phyloP scores from a whole-genome alignment of 306 rosid species.

The Lupinus albus region DNA sequence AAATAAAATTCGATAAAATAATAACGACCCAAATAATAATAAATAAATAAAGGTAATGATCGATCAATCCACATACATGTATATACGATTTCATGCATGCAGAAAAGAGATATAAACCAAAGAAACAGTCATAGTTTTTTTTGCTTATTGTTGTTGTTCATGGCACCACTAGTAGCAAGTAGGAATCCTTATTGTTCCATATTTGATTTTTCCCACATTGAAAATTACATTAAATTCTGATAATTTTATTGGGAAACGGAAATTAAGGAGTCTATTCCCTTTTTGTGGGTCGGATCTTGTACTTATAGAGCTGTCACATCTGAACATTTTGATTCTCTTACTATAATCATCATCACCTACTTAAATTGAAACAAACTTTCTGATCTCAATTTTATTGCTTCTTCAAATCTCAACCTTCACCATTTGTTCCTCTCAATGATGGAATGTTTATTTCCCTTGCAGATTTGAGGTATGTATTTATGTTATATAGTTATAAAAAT shows the following conservation, averaged over 20 bases:
- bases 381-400: slow-evolving; percentile 52
- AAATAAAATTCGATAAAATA: too few species aligned
- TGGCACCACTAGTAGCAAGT: slow-evolving; percentile 35
- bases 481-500: slow-evolving; percentile 8
- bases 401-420: neutral
- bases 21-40: too few species aligned
- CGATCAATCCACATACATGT: too few species aligned
- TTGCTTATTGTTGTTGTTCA: slow-evolving; percentile 42
- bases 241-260: slow-evolving; percentile 52
- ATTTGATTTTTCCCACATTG: slow-evolving; percentile 38
- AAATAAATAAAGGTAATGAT: too few species aligned
- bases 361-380: slow-evolving; percentile 48
- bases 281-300: slow-evolving; percentile 83
- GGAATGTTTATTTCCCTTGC: too few species aligned
- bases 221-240: slow-evolving; percentile 29
- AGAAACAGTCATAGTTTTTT: slow-evolving; percentile 50
- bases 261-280: slow-evolving; percentile 45
- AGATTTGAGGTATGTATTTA: slow-evolving; percentile 22
- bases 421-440: neutral
- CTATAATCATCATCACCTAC: slow-evolving; percentile 36
- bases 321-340: slow-evolving; percentile 54
- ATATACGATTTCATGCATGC: too few species aligned
- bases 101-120: neutral
- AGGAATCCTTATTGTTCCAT: slow-evolving; percentile 29
- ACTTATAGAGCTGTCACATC: slow-evolving; percentile 75